phyloP scores from a whole-genome alignment of 768 basidiomycete species.

The Kwoniella heveanensis region DNA sequence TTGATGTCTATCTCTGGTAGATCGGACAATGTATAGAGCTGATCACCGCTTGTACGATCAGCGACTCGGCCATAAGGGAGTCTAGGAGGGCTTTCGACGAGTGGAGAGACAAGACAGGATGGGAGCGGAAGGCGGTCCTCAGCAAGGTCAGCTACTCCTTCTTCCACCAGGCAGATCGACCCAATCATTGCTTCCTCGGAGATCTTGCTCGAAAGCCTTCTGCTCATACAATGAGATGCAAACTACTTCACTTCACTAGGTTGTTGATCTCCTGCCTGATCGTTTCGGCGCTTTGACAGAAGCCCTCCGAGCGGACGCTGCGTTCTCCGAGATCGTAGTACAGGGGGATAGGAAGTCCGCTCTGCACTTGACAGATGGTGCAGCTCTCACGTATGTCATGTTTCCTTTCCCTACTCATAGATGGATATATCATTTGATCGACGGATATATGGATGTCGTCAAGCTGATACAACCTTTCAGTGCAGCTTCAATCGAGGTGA shows the following conservation, averaged over 20 bases:
- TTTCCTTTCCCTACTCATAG: too few species aligned
- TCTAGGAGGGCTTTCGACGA: conserved; percentile 24
- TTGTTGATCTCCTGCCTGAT: conserved; percentile 26
- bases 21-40: too few species aligned
- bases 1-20: too few species aligned
- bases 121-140: conserved; percentile 32
- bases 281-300: conserved; percentile 19
- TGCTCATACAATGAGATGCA: too few species aligned
- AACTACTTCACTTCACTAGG: too few species aligned
- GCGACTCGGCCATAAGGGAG: conserved; percentile 18
- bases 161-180: too few species aligned
- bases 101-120: conserved; percentile 34
- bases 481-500: conserved; percentile 29
- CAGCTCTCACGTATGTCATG: conserved; percentile 28
- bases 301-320: conserved; percentile 29
- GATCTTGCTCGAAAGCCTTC: too few species aligned
- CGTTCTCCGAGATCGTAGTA: conserved; percentile 28
- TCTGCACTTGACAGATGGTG: conserved; percentile 29
- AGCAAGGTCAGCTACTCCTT: conserved; percentile 30
- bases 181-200: too few species aligned
- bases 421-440: too few species aligned
- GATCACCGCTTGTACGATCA: too few species aligned
- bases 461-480: not conserved
- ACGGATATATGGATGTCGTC: not conserved
- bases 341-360: conserved; percentile 27